phyloP scores from a whole-genome alignment of 208 protist species.

The Acanthamoeba healyi region DNA sequence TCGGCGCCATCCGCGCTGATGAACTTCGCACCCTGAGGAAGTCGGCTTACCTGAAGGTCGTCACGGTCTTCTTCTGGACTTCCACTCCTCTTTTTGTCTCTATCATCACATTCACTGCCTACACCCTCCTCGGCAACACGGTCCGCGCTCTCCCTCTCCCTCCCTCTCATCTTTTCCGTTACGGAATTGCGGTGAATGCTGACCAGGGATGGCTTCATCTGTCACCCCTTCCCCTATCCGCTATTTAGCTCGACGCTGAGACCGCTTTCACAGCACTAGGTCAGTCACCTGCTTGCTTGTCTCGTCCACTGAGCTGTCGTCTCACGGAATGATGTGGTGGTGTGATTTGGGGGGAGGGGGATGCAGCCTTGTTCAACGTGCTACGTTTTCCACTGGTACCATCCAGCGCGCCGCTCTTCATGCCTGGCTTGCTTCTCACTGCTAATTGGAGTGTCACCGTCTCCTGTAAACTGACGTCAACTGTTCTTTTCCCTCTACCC shows the following conservation, averaged over 20 bases:
- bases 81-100: conserved; percentile 79
- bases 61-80: conserved; percentile 44
- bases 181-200: no score
- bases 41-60: not conserved
- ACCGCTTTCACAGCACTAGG: no score
- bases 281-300: no score
- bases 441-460: conserved; percentile 30
- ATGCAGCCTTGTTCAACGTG: conserved; percentile 94
- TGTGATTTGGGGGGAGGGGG: no score
- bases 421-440: not conserved
- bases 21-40: conserved; percentile 60
- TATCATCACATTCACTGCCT: conserved; percentile 81
- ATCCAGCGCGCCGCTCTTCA: not conserved
- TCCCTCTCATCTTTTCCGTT: not conserved
- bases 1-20: not conserved
- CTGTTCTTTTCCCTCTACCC: no score
- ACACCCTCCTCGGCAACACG: conserved; percentile 25
- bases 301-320: conserved; percentile 93
- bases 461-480: no score
- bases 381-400: conserved; percentile 92
- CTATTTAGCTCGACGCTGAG: no score
- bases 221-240: no score
- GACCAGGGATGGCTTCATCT: no score
- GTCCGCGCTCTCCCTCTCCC: no score
- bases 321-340: no score